These are phyloP conservation scores for Candida nanaspora DNA, from an alignment of 805 yeast genomes.

Conservation along the genomic window DNA sequence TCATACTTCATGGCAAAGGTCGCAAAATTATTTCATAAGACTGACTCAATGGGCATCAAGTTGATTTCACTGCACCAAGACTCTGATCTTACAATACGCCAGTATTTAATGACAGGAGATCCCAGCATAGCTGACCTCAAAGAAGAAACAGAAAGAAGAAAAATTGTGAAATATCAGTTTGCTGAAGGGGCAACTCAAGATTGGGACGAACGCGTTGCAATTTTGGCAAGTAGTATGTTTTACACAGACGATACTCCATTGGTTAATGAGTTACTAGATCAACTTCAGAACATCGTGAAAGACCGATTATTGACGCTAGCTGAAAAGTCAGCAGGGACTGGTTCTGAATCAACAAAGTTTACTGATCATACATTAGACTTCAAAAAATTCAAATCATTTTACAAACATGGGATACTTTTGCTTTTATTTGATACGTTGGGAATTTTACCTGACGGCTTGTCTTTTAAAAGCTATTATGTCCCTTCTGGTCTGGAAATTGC, in stretches of 20 bases:
- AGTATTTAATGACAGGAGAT: constrained; percentile 59
- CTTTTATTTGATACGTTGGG: background rate
- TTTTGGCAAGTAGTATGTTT: background rate
- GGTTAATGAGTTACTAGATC: background rate
- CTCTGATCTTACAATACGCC: constrained; percentile 36
- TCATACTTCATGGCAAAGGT: constrained; percentile 57
- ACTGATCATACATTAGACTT: background rate
- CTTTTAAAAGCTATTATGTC: background rate
- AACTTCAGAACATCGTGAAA: background rate
- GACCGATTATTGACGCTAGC: background rate
- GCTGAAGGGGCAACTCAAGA: background rate
- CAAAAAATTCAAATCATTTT: background rate
- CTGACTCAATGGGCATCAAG: constrained; percentile 55
- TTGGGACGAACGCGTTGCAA: background rate
- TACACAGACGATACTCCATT: background rate
- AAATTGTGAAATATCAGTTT: background rate
- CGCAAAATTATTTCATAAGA: constrained; percentile 36
- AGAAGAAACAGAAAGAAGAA: background rate
- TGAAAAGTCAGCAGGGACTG: no score
- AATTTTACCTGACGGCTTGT: background rate
- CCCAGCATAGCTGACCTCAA: constrained; percentile 12
- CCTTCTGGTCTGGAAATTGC: background rate
- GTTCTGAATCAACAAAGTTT: no score
- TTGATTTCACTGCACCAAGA: constrained; percentile 50
- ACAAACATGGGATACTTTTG: background rate